Conservation (phyloP, 176 grass and related monocot species). For the Musa beccarii region DNA sequence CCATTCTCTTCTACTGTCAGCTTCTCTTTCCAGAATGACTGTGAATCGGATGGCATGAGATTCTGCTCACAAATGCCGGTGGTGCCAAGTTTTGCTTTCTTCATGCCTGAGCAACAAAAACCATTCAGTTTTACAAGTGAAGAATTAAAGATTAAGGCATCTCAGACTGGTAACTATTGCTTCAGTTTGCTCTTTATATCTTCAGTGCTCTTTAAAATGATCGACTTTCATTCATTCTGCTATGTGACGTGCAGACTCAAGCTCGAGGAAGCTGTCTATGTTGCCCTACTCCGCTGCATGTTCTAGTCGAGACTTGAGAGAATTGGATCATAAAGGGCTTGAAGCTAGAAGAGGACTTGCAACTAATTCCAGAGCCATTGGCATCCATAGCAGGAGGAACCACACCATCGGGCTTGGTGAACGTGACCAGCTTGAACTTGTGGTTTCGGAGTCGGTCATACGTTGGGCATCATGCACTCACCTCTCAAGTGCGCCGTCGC, state of each 20-base stretch:
- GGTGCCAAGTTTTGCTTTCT: slow-evolving; percentile 72
- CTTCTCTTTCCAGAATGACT: slow-evolving; percentile 45
- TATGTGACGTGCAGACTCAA: not conserved
- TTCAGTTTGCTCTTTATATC: not conserved
- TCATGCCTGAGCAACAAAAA: slow-evolving; percentile 30
- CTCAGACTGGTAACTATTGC: not conserved
- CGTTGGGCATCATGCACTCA: slow-evolving; percentile 90
- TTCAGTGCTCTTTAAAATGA: not conserved
- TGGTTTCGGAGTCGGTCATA: slow-evolving; percentile 71
- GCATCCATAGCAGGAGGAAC: slow-evolving; percentile 47
- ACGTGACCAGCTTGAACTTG: slow-evolving; percentile 50
- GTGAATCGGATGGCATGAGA: not conserved
- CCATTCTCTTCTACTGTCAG: slow-evolving; percentile 17
- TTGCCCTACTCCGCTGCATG: slow-evolving; percentile 7
- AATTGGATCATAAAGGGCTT: slow-evolving; percentile 6
- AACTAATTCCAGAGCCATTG: slow-evolving; percentile 4
- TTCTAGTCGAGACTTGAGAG: not conserved
- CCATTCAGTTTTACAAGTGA: slow-evolving; percentile 10
- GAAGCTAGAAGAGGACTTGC: slow-evolving; percentile 10
- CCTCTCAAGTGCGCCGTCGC: slow-evolving; percentile 56
- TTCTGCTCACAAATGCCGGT: slow-evolving; percentile 23
- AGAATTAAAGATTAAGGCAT: not conserved
- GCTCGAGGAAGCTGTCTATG: not conserved
- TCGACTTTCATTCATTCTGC: not conserved
- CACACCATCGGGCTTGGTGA: slow-evolving; percentile 61